These are phyloP conservation scores for Lupinus albus DNA, from an alignment of 306 rosid genomes.

Conservation along the genomic window DNA sequence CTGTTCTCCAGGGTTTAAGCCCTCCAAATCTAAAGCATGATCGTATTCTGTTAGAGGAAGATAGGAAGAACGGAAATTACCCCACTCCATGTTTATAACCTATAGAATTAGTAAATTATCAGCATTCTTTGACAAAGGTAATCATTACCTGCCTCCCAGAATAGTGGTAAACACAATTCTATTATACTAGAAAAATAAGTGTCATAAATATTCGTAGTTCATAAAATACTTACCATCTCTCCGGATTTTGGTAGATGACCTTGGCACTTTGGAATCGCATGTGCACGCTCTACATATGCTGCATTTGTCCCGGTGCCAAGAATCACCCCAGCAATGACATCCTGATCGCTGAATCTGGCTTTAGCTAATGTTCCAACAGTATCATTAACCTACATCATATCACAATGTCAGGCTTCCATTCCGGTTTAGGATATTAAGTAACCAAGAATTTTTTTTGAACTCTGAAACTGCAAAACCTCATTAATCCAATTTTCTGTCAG, in stretches of 20 bases:
- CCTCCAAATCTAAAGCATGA: conserved; percentile 68
- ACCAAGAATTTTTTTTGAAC: conserved; percentile 2
- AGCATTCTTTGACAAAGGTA: not conserved
- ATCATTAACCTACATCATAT: conserved; percentile 80
- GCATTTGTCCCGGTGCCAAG: conserved; percentile 99
- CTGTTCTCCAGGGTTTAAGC: conserved; percentile 98
- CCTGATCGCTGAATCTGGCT: conserved; percentile 70
- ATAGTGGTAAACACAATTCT: not conserved
- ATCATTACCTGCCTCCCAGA: conserved; percentile 11
- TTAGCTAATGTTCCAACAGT: conserved; percentile 94
- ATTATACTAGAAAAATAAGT: not conserved
- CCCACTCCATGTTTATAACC: conserved; percentile 99
- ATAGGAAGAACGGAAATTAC: conserved; percentile 83
- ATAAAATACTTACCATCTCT: conserved; percentile 70
- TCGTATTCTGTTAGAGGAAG: conserved; percentile 91
- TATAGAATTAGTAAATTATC: conserved; percentile 39
- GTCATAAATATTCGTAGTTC: conserved; percentile 22
- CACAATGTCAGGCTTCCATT: conserved; percentile 40
- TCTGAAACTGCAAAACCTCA: conserved; percentile 20
- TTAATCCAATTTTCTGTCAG: conserved; percentile 20
- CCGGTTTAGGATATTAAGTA: conserved; percentile 12
- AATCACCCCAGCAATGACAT: conserved; percentile 89
- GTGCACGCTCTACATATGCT: conserved; percentile 83
- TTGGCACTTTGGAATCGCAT: conserved; percentile 94
- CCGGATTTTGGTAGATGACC: conserved; percentile 86